Conservation (phyloP, 148 eudicot genomes). For the Fagopyrum esculentum region DNA sequence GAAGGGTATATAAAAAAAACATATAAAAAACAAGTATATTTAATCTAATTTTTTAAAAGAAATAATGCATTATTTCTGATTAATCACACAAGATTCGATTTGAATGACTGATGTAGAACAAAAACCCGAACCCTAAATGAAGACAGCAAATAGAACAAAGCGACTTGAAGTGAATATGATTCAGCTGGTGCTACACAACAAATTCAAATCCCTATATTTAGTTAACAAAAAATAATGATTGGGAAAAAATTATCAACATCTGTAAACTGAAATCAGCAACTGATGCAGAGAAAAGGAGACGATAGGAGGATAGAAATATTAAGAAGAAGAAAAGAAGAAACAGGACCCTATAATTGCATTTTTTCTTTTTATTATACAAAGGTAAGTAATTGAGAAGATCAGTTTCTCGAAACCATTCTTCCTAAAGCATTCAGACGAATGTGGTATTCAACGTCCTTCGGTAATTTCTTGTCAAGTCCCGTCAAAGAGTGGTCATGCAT, state of each 20-base stretch:
- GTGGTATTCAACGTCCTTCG: too few species aligned
- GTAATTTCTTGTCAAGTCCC: too few species aligned
- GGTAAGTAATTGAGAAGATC: too few species aligned
- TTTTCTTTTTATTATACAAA: not conserved
- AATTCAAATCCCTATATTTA: not conserved
- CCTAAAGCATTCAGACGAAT: too few species aligned
- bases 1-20: too few species aligned
- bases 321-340: not conserved
- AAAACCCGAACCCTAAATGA: not conserved
- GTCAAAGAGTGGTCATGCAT: too few species aligned
- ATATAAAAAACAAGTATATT: too few species aligned
- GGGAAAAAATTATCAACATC: not conserved
- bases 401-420: too few species aligned
- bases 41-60: too few species aligned
- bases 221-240: not conserved
- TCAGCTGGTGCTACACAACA: constrained; percentile 6
- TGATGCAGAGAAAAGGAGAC: constrained; percentile 8
- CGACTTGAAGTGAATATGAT: constrained; percentile 12
- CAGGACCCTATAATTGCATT: constrained; percentile 5
- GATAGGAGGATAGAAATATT: constrained; percentile 2
- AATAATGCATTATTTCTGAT: too few species aligned
- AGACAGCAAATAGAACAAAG: constrained; percentile 4
- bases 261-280: not conserved
- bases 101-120: constrained; percentile 9
- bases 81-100: not conserved